phyloP scores from a whole-genome alignment of 805 yeast species.

The Myxozyma kluyveri region DNA sequence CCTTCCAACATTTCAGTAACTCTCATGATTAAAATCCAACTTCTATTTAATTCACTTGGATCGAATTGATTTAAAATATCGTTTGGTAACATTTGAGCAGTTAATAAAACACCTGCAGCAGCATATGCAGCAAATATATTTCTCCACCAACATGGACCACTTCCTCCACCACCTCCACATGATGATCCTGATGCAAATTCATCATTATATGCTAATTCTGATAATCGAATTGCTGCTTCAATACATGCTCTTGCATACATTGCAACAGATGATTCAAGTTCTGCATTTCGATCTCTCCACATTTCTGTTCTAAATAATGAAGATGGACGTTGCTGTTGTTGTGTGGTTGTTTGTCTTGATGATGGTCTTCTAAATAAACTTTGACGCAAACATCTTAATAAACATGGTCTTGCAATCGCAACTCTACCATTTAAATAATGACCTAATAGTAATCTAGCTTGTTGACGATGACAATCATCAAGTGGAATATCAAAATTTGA shows the following conservation, averaged over 20 bases:
- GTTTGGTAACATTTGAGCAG: slow-evolving; percentile 32
- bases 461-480: background rate
- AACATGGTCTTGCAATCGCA: background rate
- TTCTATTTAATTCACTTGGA: background rate
- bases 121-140: slow-evolving; percentile 33
- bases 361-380: background rate
- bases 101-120: slow-evolving; percentile 32
- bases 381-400: background rate
- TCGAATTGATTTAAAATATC: too few relatives aligned
- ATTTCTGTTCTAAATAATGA: background rate
- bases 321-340: background rate
- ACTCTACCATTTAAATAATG: background rate
- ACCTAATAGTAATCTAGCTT: background rate
- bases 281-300: background rate
- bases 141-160: slow-evolving; percentile 34
- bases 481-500: background rate
- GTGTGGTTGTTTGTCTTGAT: background rate
- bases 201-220: slow-evolving; percentile 17
- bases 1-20: background rate
- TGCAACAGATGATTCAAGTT: background rate
- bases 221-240: slow-evolving; percentile 22
- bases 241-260: slow-evolving; percentile 16
- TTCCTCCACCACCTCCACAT: background rate
- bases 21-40: background rate
- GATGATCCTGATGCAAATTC: background rate